A percentile compares a stretch with the other conserved stretches of the same genome.
Conservation (phyloP, 2,329 filamentous ascomycete species). For the Alternaria triticimaculans region DNA sequence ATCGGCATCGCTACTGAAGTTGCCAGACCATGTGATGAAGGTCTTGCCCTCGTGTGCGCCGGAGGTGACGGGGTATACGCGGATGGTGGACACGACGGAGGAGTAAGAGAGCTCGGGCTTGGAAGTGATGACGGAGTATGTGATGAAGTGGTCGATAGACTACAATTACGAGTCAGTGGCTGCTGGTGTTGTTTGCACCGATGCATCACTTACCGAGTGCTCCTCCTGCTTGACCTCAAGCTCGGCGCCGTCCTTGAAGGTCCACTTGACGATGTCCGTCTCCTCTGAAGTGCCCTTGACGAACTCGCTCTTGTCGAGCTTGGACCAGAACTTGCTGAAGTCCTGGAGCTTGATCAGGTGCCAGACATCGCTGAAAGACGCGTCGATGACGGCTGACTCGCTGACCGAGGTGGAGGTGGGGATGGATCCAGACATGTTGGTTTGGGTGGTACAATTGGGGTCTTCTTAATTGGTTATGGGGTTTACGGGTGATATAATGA, state of each 20-base stretch:
- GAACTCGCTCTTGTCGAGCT: slow-evolving; percentile 66
- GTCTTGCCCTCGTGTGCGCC: slow-evolving; percentile 69
- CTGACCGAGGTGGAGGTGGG: slow-evolving; percentile 71
- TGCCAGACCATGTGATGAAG: slow-evolving; percentile 72
- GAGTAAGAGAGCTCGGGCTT: slow-evolving; percentile 71
- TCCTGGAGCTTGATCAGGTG: slow-evolving; percentile 76
- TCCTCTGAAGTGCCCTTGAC: slow-evolving; percentile 69
- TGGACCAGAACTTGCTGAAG: slow-evolving; percentile 71
- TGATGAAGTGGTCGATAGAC: slow-evolving; percentile 74
- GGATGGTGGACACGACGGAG: slow-evolving; percentile 70
- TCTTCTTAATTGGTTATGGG: background rate
- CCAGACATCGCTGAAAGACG: slow-evolving; percentile 71
- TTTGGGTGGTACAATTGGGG: slow-evolving; percentile 9
- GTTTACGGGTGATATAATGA: background rate
- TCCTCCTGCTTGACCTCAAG: slow-evolving; percentile 79
- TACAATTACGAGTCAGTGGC: background rate
- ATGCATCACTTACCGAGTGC: slow-evolving; percentile 65
- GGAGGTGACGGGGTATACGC: slow-evolving; percentile 69
- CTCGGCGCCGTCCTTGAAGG: slow-evolving; percentile 72
- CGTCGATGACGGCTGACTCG: slow-evolving; percentile 72
- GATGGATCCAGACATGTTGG: slow-evolving; percentile 52
- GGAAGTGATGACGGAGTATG: slow-evolving; percentile 73
- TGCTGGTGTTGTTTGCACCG: background rate
- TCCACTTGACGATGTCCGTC: slow-evolving; percentile 72
- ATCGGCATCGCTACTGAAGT: slow-evolving; percentile 74